Conservation (phyloP, 2,329 filamentous ascomycete species). For the Diaporthe velutina region DNA sequence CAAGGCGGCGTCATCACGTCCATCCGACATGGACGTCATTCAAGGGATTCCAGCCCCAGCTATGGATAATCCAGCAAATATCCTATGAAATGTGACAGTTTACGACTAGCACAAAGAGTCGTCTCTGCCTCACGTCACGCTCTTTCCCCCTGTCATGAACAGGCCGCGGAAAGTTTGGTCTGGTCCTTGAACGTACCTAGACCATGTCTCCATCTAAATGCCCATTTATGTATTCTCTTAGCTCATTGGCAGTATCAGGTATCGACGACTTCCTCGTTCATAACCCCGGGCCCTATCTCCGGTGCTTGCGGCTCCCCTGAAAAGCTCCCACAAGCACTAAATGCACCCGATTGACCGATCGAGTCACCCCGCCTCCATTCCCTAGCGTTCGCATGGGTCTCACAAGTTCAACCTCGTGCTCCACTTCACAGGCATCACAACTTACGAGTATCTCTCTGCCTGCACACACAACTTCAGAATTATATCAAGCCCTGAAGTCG, state of each 20-base stretch:
- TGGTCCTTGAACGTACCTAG: neutral
- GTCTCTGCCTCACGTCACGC: neutral
- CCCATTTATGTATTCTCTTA: neutral
- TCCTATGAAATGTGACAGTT: neutral
- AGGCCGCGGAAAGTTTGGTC: neutral
- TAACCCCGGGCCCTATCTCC: neutral
- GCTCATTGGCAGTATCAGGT: neutral
- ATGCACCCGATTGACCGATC: neutral
- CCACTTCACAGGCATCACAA: neutral
- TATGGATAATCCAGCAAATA: too few relatives aligned
- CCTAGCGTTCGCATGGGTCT: neutral
- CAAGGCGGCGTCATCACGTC: neutral
- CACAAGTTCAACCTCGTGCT: neutral
- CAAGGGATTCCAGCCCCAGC: neutral
- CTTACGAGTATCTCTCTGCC: neutral
- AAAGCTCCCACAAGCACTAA: too few relatives aligned
- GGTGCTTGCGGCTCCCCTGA: neutral
- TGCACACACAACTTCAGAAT: neutral
- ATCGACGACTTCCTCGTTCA: neutral
- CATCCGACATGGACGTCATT: neutral
- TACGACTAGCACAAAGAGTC: neutral
- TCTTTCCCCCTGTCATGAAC: neutral
- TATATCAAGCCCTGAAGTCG: neutral
- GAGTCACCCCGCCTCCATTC: conserved; percentile 1
- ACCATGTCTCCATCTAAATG: rapidly evolving